Conservation (phyloP, 352 stramenopile species). For the Halophytophthora polymorphica region DNA sequence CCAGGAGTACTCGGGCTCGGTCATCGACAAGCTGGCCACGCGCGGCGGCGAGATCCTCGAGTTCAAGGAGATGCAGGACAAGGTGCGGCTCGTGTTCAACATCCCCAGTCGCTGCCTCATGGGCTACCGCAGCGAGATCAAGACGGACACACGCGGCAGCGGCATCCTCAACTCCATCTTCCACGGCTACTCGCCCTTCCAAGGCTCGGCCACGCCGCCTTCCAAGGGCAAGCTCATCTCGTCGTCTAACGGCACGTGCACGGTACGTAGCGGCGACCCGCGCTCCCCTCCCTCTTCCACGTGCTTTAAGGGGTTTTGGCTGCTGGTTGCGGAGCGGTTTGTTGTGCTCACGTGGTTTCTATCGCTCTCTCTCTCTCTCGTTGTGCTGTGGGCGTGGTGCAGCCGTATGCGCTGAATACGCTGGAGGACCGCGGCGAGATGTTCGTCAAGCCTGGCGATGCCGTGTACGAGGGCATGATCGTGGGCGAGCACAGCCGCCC, state of each 20-base stretch:
- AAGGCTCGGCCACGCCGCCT: slow-evolving; percentile 62
- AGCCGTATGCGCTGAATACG: slow-evolving; percentile 91
- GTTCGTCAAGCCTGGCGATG: slow-evolving; percentile 94
- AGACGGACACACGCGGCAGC: slow-evolving; percentile 93
- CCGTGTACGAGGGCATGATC: slow-evolving; percentile 98
- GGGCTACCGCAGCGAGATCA: slow-evolving; percentile 95
- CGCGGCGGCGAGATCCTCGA: slow-evolving; percentile 93
- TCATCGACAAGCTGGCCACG: slow-evolving; percentile 96
- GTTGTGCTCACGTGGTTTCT: too few species aligned
- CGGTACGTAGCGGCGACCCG: too few species aligned
- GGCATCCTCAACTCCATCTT: slow-evolving; percentile 97
- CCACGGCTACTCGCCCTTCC: slow-evolving; percentile 91
- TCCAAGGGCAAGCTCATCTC: slow-evolving; percentile 86
- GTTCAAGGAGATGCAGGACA: slow-evolving; percentile 91
- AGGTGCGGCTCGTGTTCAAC: slow-evolving; percentile 95
- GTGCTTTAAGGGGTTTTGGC: not conserved
- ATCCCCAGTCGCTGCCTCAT: slow-evolving; percentile 95
- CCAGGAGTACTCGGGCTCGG: slow-evolving; percentile 92
- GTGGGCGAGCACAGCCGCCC: slow-evolving; percentile 95
- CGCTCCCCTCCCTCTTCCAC: not conserved
- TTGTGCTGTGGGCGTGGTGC: slow-evolving; percentile 1
- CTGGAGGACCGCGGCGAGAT: slow-evolving; percentile 93
- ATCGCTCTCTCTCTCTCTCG: too few species aligned
- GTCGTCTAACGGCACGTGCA: slow-evolving; percentile 64
- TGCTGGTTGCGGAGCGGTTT: too few species aligned